Conservation (phyloP, 768 basidiomycete genomes). For the Arthromyces matolae region DNA sequence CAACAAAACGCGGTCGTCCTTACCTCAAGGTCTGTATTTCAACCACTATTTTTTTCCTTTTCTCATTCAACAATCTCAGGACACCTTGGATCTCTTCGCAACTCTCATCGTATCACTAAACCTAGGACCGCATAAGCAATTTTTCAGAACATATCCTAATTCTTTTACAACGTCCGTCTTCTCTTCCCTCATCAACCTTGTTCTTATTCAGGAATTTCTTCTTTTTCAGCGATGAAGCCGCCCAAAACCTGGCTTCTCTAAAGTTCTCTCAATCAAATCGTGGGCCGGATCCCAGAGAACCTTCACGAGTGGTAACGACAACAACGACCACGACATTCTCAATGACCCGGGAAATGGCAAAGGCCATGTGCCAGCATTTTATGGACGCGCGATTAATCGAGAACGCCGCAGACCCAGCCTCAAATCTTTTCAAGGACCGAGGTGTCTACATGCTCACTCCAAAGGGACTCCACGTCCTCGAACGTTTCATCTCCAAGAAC, state of each 20-base stretch:
- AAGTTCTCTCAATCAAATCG: conserved; percentile 99
- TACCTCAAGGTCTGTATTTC: conserved; percentile 72
- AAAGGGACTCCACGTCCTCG: conserved; percentile 96
- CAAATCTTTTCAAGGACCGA: conserved; percentile 94
- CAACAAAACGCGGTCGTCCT: conserved; percentile 90
- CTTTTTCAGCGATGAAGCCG: conserved; percentile 81
- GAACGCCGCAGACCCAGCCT: conserved; percentile 87
- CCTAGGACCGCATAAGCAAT: conserved; percentile 86
- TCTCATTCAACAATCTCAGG: conserved; percentile 43
- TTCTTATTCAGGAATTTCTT: conserved; percentile 10
- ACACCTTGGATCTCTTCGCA: conserved; percentile 96
- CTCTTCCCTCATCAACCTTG: conserved; percentile 10
- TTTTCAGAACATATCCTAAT: conserved; percentile 92
- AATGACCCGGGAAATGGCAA: conserved; percentile 99
- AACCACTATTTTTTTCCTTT: conserved; percentile 6
- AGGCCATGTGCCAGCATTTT: conserved; percentile 99
- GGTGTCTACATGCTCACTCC: conserved; percentile 95
- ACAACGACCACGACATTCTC: conserved; percentile 99
- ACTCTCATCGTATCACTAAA: conserved; percentile 93
- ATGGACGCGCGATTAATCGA: conserved; percentile 99
- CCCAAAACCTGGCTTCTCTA: conserved; percentile 86
- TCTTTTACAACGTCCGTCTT: conserved; percentile 88
- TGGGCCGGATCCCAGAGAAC: conserved; percentile 96
- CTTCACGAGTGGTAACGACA: conserved; percentile 95
- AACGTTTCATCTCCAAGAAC: conserved; percentile 99